Conservation (phyloP, 371 early-diverging fungal species). For the Mortierella polycephala region DNA sequence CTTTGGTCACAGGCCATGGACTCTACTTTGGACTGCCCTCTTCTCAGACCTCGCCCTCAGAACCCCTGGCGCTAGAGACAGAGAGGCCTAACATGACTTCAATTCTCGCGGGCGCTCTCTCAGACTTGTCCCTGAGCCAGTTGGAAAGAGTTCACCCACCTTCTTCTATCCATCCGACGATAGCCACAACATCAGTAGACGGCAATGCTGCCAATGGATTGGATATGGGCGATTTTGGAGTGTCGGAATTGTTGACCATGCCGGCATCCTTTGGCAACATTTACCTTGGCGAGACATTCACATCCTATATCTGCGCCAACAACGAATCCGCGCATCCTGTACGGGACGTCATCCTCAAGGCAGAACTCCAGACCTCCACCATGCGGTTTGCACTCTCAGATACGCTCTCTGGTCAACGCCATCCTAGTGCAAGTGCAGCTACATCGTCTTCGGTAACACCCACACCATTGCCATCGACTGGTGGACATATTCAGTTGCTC, state of each 20-base stretch:
- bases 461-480: slow-evolving; percentile 17
- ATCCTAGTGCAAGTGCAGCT: not conserved
- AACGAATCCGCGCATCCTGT: slow-evolving; percentile 78
- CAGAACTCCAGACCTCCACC: slow-evolving; percentile 88
- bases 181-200: not conserved
- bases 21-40: slow-evolving; percentile 58
- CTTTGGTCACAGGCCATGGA: slow-evolving; percentile 68
- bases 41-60: slow-evolving; percentile 8
- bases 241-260: slow-evolving; percentile 73
- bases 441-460: slow-evolving; percentile 2
- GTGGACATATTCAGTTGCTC: slow-evolving; percentile 43
- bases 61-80: slow-evolving; percentile 9
- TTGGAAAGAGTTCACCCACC: slow-evolving; percentile 52
- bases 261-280: slow-evolving; percentile 89
- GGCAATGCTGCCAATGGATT: slow-evolving; percentile 16
- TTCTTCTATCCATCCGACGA: slow-evolving; percentile 5
- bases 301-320: slow-evolving; percentile 87
- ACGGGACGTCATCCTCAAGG: slow-evolving; percentile 79
- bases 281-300: slow-evolving; percentile 94
- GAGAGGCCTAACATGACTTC: slow-evolving; percentile 58
- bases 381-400: slow-evolving; percentile 81
- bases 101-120: slow-evolving; percentile 40
- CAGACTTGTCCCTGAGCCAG: slow-evolving; percentile 48
- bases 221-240: slow-evolving; percentile 69
- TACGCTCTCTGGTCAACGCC: slow-evolving; percentile 58